phyloP scores from a whole-genome alignment of 352 stramenopile species.

The Pythium folliculosum region DNA sequence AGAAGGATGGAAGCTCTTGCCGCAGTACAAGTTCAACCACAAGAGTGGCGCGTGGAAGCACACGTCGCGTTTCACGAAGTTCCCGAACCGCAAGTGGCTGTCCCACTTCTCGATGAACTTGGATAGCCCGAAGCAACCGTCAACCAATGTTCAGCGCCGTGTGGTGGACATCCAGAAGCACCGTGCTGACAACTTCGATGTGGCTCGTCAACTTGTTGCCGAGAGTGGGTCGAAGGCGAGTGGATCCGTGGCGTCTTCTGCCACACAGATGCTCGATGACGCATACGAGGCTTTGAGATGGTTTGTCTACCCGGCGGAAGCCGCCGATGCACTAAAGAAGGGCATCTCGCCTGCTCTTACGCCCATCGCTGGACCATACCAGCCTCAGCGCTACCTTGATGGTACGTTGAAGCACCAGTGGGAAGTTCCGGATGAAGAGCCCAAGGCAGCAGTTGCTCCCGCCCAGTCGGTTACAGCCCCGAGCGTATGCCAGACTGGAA shows the following conservation, averaged over 20 bases:
- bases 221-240: conserved; percentile 15
- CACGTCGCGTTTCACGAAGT: conserved; percentile 33
- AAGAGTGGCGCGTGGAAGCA: conserved; percentile 93
- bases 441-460: neutral
- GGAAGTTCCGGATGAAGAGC: conserved; percentile 18
- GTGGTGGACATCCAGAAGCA: conserved; percentile 20
- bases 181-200: conserved; percentile 21
- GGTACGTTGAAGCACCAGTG: conserved; percentile 53
- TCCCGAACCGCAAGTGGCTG: conserved; percentile 32
- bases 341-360: conserved; percentile 2
- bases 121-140: neutral
- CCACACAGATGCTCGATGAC: conserved; percentile 33
- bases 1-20: conserved; percentile 90
- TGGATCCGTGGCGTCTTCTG: conserved; percentile 12
- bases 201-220: conserved; percentile 24
- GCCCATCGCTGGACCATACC: conserved; percentile 24
- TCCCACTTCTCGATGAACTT: conserved; percentile 30
- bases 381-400: conserved; percentile 44
- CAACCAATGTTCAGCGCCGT: neutral
- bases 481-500: conserved; percentile 24
- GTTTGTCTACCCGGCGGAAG: conserved; percentile 50
- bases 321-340: conserved; percentile 20
- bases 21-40: conserved; percentile 93
- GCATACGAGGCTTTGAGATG: conserved; percentile 38
- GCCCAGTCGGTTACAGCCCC: neutral